Conservation (phyloP, 2,329 filamentous ascomycete species). For the Leptographium wingfieldii region DNA sequence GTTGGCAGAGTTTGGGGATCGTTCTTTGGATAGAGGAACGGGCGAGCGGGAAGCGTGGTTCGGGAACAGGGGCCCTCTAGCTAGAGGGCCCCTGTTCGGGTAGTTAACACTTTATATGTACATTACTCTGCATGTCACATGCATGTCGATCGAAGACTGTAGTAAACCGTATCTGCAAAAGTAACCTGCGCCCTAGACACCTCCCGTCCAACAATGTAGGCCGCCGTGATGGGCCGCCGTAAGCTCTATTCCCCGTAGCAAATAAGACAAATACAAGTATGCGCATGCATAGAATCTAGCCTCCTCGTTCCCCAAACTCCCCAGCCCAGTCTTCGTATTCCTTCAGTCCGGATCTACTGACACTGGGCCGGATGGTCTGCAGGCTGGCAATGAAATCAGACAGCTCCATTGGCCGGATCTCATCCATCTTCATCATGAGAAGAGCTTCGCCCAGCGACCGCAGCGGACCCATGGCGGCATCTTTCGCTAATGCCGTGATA, state of each 20-base stretch:
- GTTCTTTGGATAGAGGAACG: background rate
- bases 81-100: background rate
- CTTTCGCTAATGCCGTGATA: conserved; percentile 91
- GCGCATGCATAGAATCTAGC: conserved; percentile 29
- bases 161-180: background rate
- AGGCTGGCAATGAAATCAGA: conserved; percentile 77
- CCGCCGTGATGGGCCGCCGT: background rate
- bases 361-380: conserved; percentile 74
- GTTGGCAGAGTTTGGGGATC: no score
- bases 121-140: background rate
- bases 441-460: conserved; percentile 81
- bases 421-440: conserved; percentile 82
- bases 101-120: background rate
- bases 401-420: conserved; percentile 78
- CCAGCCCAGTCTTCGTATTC: conserved; percentile 90
- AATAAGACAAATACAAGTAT: background rate
- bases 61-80: background rate
- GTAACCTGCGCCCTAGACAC: background rate
- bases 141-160: background rate
- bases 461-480: conserved; percentile 93
- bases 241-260: background rate
- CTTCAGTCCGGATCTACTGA: conserved; percentile 71
- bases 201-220: background rate
- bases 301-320: conserved; percentile 85
- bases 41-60: background rate